Percentiles rank a stretch among this genome's conserved stretches.
phyloP scores from a whole-genome alignment of 169 alveolate species.

The Pseudocohnilembus persalinus region DNA sequence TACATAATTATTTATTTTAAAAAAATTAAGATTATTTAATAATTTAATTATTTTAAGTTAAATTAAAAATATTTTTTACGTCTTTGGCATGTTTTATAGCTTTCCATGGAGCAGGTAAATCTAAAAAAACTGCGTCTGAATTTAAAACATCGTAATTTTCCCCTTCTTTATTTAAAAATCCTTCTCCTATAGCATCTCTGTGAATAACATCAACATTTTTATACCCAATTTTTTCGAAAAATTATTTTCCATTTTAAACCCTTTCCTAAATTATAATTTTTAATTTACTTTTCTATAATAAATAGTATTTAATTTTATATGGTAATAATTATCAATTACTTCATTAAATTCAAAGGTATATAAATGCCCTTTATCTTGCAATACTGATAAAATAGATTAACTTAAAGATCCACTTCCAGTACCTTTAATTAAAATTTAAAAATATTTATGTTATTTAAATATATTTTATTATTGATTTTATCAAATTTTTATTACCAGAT shows the following conservation, averaged over 20 bases:
- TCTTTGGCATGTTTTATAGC: slow-evolving; percentile 67
- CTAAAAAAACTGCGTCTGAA: slow-evolving; percentile 79
- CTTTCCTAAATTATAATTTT: slow-evolving; percentile 38
- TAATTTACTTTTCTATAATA: neutral
- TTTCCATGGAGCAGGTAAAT: slow-evolving; percentile 80
- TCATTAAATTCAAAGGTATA: slow-evolving; percentile 83
- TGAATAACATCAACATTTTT: slow-evolving; percentile 54
- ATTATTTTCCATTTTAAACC: slow-evolving; percentile 61
- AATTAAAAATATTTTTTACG: neutral
- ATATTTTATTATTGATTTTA: neutral
- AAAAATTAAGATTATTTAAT: too few species aligned
- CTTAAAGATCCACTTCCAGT: slow-evolving; percentile 84
- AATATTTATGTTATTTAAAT: neutral
- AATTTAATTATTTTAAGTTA: too few species aligned
- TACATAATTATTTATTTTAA: neutral
- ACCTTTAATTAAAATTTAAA: slow-evolving; percentile 40
- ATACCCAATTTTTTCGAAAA: slow-evolving; percentile 27
- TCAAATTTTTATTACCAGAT: slow-evolving; percentile 39
- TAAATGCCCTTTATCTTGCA: slow-evolving; percentile 72
- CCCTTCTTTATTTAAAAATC: slow-evolving; percentile 65
- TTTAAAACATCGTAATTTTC: slow-evolving; percentile 41
- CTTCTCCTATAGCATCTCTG: slow-evolving; percentile 76
- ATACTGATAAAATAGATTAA: slow-evolving; percentile 57
- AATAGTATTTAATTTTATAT: slow-evolving; percentile 32
- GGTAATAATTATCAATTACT: slow-evolving; percentile 13